These are phyloP conservation scores for Cystofilobasidium macerans DNA, from an alignment of 768 basidiomycete species.

Conservation along the genomic window DNA sequence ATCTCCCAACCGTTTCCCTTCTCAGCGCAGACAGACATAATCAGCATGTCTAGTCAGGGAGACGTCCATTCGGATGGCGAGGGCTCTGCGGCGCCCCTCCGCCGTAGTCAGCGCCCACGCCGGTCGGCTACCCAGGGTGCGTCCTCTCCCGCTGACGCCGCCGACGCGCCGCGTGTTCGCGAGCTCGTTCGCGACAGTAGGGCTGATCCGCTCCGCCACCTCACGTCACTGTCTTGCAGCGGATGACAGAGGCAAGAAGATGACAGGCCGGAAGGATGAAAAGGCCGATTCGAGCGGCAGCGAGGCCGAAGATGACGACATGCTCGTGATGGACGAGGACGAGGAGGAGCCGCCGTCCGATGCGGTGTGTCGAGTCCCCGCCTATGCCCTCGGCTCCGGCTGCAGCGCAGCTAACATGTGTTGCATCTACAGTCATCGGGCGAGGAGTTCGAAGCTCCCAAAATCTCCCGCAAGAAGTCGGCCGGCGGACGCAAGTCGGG, in stretches of 20 bases:
- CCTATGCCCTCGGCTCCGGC: not conserved
- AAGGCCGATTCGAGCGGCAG: not conserved
- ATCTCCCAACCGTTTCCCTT: no score
- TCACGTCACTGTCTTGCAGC: not conserved
- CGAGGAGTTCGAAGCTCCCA: slow-evolving; percentile 1
- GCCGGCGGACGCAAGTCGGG: not conserved
- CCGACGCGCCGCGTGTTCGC: no score
- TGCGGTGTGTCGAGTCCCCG: not conserved
- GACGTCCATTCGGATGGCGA: not conserved
- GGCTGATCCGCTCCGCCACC: not conserved
- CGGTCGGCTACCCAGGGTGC: not conserved
- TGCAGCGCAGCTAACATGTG: not conserved
- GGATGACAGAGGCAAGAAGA: not conserved
- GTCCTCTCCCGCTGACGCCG: not conserved
- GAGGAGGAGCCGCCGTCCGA: slow-evolving; percentile 4
- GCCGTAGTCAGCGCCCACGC: not conserved
- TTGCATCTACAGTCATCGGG: slow-evolving; percentile 5
- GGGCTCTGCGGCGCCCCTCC: not conserved
- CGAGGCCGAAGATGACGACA: not conserved
- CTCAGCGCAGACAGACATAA: no score
- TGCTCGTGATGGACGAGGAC: not conserved
- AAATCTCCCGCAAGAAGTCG: not conserved
- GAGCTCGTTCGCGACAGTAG: not conserved
- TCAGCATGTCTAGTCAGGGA: no score
- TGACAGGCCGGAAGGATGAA: no score